Conservation (phyloP, 1,284 basidiomycete species). For the Ceratobasidium sp. region DNA sequence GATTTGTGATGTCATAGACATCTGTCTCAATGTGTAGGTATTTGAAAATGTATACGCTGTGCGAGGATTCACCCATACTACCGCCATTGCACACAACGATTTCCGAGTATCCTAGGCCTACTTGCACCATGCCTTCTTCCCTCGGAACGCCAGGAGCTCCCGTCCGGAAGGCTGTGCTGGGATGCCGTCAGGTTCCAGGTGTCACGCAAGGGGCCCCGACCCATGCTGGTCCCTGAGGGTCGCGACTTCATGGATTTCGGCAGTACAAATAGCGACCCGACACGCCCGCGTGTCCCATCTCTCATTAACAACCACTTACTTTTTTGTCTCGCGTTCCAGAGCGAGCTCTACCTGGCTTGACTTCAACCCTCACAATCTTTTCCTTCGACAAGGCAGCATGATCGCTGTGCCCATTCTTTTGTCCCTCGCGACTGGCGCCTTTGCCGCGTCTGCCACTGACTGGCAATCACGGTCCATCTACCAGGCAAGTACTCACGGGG, state of each 20-base stretch:
- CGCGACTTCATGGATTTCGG: background rate
- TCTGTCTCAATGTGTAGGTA: too few species aligned
- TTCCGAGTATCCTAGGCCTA: too few species aligned
- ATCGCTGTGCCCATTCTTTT: constrained; percentile 39
- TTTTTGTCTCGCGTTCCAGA: background rate
- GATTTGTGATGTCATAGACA: too few species aligned
- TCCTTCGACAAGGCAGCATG: constrained; percentile 18
- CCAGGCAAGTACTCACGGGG: constrained; percentile 49
- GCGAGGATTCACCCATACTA: too few species aligned
- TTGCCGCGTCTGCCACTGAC: constrained; percentile 51
- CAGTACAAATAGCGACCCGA: background rate
- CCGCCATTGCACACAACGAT: too few species aligned
- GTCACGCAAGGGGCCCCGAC: background rate
- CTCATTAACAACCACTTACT: background rate
- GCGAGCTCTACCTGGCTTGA: background rate
- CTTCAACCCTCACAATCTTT: constrained; percentile 27
- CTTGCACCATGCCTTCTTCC: too few species aligned
- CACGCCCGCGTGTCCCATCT: background rate
- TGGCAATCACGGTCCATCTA: constrained; percentile 55
- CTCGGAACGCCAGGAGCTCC: too few species aligned
- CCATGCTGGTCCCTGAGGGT: background rate
- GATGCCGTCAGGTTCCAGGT: background rate
- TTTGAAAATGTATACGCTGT: too few species aligned
- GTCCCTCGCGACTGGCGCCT: constrained; percentile 41
- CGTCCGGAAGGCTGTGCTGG: too few species aligned